phyloP scores from a whole-genome alignment of 2,329 filamentous ascomycete genomes.

The Gaeumannomyces sp. region DNA sequence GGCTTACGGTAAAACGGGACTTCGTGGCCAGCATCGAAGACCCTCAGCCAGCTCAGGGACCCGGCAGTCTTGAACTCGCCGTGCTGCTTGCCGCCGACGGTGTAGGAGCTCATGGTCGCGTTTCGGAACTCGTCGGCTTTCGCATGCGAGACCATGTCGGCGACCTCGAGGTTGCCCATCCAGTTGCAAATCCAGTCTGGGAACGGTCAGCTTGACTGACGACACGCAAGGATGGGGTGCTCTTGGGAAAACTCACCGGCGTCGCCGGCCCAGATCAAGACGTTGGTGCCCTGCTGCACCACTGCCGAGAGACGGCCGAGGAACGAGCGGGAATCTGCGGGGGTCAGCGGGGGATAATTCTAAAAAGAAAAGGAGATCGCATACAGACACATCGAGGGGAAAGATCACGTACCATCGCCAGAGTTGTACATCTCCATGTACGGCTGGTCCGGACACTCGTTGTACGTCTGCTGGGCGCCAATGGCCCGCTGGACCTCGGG shows the following conservation, averaged over 20 bases:
- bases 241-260: slow-evolving; percentile 26
- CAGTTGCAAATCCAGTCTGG: slow-evolving; percentile 53
- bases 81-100: slow-evolving; percentile 37
- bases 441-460: slow-evolving; percentile 32
- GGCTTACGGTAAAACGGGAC: slow-evolving; percentile 14
- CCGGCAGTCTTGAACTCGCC: slow-evolving; percentile 45
- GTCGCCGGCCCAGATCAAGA: slow-evolving; percentile 50
- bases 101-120: slow-evolving; percentile 35
- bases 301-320: slow-evolving; percentile 36
- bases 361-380: background rate
- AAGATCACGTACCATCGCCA: slow-evolving; percentile 29
- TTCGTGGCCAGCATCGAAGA: slow-evolving; percentile 40
- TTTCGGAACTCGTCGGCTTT: slow-evolving; percentile 33
- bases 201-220: background rate
- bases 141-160: slow-evolving; percentile 38
- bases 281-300: slow-evolving; percentile 40
- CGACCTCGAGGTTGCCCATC: slow-evolving; percentile 41
- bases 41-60: slow-evolving; percentile 43
- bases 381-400: background rate
- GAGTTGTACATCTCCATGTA: slow-evolving; percentile 32
- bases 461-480: slow-evolving; percentile 35
- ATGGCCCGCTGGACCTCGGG: slow-evolving; percentile 33
- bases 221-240: slow-evolving; percentile 13
- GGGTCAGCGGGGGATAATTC: background rate
- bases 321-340: slow-evolving; percentile 35